Evolutionary conservation across 768 basidiomycete genomes (phyloP).

Genomic region (Favolaschia claudopus): DNA sequence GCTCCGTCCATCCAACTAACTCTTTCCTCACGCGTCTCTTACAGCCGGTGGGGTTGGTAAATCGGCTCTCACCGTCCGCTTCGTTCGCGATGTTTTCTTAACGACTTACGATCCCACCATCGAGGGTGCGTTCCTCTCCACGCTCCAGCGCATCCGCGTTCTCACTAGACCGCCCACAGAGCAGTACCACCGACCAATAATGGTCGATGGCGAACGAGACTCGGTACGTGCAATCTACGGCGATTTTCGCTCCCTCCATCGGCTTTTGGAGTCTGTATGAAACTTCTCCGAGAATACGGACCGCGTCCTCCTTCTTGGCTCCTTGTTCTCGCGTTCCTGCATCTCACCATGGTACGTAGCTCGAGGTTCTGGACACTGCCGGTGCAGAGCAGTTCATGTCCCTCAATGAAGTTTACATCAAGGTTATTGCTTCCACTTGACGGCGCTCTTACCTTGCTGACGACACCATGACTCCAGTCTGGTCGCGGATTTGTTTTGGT

Average conservation of each 20-base stretch:
- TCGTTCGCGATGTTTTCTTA: slow-evolving; percentile 74
- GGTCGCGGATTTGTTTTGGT: slow-evolving; percentile 84
- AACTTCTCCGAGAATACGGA: too few relatives aligned
- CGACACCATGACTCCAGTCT: slow-evolving; percentile 46
- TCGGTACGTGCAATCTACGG: slow-evolving; percentile 53
- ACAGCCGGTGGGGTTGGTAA: slow-evolving; percentile 90
- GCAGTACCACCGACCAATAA: slow-evolving; percentile 70
- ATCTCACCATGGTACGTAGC: slow-evolving; percentile 46
- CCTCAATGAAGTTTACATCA: slow-evolving; percentile 83
- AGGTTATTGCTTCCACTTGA: slow-evolving; percentile 49
- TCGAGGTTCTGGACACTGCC: slow-evolving; percentile 84
- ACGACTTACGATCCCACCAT: slow-evolving; percentile 87
- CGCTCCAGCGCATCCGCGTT: background rate
- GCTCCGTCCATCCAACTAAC: slow-evolving; percentile 1
- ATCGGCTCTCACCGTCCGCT: slow-evolving; percentile 84
- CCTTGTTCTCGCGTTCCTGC: background rate
- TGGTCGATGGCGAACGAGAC: slow-evolving; percentile 70
- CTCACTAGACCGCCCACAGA: slow-evolving; percentile 50
- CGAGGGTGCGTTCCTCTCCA: slow-evolving; percentile 59
- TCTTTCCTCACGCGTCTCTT: slow-evolving; percentile 17
- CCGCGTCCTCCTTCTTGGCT: too few relatives aligned
- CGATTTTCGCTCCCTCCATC: slow-evolving; percentile 19
- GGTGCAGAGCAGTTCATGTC: slow-evolving; percentile 88
- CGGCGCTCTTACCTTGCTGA: background rate
- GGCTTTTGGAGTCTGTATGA: too few relatives aligned